Percentiles rank a stretch among this genome's conserved stretches.
Conservation (phyloP, 306 rosid species). For the Styphnolobium japonicum region DNA sequence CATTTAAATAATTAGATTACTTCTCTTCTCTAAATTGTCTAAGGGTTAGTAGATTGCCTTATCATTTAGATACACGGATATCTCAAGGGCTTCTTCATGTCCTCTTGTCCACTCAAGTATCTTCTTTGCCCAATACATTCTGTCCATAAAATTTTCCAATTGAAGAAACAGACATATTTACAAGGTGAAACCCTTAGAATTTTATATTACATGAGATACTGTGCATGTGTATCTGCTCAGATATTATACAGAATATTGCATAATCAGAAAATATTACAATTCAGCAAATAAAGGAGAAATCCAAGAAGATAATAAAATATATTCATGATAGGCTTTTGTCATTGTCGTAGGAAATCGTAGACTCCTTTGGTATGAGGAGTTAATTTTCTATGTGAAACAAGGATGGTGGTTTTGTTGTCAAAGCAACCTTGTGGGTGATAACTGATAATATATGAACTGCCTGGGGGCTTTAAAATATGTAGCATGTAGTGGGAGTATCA, state of each 20-base stretch:
- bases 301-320: background rate
- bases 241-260: background rate
- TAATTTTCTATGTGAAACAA: background rate
- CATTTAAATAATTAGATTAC: background rate
- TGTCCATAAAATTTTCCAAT: conserved; percentile 31
- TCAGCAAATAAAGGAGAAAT: background rate
- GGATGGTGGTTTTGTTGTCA: background rate
- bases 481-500: too few species aligned
- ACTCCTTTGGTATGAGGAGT: background rate
- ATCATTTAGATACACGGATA: conserved; percentile 66
- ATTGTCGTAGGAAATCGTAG: background rate
- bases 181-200: background rate
- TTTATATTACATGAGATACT: background rate
- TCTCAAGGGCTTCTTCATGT: conserved; percentile 95
- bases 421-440: background rate
- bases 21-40: background rate
- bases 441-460: too few species aligned
- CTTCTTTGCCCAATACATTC: conserved; percentile 98
- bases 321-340: background rate
- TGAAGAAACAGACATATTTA: background rate
- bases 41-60: conserved; percentile 48
- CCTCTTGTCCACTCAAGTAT: conserved; percentile 95
- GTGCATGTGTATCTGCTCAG: background rate
- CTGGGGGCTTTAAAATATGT: too few species aligned
- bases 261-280: background rate